phyloP scores from a whole-genome alignment of 169 alveolate species.

The Plasmodium ovale region DNA sequence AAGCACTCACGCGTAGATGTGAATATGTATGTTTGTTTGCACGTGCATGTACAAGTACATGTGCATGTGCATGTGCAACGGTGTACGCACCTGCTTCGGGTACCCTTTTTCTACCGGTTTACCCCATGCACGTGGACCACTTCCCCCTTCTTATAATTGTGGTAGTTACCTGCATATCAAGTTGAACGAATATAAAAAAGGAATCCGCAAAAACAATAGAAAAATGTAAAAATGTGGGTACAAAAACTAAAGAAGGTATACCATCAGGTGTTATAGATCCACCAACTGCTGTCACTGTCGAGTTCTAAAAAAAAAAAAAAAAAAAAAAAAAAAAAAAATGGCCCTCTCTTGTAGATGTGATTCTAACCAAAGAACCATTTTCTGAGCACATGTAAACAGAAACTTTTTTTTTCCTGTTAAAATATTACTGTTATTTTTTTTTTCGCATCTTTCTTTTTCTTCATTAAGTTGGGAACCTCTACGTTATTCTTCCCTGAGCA shows the following conservation, averaged over 20 bases:
- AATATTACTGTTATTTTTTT: conserved; percentile 12
- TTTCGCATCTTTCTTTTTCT: neutral
- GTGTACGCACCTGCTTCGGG: too few relatives aligned
- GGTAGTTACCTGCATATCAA: conserved; percentile 15
- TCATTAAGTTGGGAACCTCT: too few relatives aligned
- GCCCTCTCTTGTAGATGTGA: neutral
- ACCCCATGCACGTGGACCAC: conserved; percentile 33
- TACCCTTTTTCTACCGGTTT: too few relatives aligned
- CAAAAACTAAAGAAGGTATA: conserved; percentile 1
- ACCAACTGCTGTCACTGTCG: neutral
- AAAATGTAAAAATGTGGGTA: neutral
- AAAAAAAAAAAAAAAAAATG: neutral
- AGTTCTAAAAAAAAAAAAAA: conserved; percentile 8
- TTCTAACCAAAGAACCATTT: neutral
- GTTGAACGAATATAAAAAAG: neutral
- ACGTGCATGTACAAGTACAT: too few relatives aligned
- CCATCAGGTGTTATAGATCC: conserved; percentile 67
- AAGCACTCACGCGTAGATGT: too few relatives aligned
- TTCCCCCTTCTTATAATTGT: conserved; percentile 62
- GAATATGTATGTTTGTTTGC: too few relatives aligned
- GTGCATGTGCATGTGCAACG: too few relatives aligned
- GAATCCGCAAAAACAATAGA: neutral
- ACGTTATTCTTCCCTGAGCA: neutral
- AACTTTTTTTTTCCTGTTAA: neutral
- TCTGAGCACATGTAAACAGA: neutral